These are phyloP conservation scores for Populus euphratica DNA, from an alignment of 345 rosid genomes.

Conservation along the genomic window DNA sequence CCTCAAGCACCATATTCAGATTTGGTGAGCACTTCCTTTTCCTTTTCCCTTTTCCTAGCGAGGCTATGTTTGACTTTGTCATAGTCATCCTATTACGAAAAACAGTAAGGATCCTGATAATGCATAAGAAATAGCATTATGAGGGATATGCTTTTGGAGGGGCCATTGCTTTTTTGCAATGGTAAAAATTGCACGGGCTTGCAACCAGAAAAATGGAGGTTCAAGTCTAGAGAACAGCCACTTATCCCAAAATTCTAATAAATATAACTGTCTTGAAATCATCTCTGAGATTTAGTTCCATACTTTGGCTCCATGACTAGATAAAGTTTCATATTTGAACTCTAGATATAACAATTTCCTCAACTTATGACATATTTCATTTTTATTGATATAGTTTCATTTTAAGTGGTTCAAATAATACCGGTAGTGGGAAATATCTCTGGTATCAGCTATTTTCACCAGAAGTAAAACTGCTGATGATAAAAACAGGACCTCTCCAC, in stretches of 20 bases:
- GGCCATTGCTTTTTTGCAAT: neutral
- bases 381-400: neutral
- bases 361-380: neutral
- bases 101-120: neutral
- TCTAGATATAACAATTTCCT: neutral
- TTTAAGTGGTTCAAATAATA: neutral
- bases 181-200: neutral
- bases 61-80: neutral
- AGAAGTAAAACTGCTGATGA: neutral
- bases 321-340: neutral
- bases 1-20: constrained; percentile 73
- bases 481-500: neutral
- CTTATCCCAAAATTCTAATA: neutral
- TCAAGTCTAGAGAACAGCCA: neutral
- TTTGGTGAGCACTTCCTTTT: constrained; percentile 46
- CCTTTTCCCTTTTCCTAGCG: neutral
- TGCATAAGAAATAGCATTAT: neutral
- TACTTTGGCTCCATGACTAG: neutral
- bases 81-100: neutral
- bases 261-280: neutral
- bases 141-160: neutral
- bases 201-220: neutral
- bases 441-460: neutral
- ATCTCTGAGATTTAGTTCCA: neutral
- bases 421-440: neutral